Percentiles rank a stretch among this genome's conserved stretches.
Conservation (phyloP, 371 early-diverging fungal genomes). For the Lichtheimia ramosa region DNA sequence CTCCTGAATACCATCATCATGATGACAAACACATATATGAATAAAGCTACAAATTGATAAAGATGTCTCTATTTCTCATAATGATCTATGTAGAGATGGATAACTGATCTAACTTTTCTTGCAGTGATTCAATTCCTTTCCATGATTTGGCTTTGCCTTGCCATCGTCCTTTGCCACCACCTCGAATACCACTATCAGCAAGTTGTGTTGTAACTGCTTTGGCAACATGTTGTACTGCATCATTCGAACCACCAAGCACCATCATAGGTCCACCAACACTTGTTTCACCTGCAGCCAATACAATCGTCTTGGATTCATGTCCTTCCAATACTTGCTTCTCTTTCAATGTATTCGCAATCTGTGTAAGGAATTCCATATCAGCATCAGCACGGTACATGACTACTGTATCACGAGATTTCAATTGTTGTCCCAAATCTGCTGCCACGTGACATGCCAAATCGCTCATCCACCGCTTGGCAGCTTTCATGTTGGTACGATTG, state of each 20-base stretch:
- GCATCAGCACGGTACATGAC: conserved; percentile 60
- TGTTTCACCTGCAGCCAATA: conserved; percentile 53
- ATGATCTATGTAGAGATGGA: not conserved
- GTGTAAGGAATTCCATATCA: conserved; percentile 57
- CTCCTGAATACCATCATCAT: no score
- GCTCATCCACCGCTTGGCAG: conserved; percentile 45
- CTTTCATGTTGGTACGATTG: conserved; percentile 35
- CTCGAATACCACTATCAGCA: conserved; percentile 37
- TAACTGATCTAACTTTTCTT: conserved; percentile 6
- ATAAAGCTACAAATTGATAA: no score
- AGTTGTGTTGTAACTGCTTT: conserved; percentile 34
- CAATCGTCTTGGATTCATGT: conserved; percentile 26
- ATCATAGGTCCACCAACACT: conserved; percentile 57
- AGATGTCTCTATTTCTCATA: no score
- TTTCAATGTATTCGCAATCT: conserved; percentile 32
- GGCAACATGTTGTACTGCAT: conserved; percentile 46
- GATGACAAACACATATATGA: no score
- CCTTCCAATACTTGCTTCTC: conserved; percentile 35
- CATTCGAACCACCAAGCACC: conserved; percentile 44
- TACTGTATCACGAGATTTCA: conserved; percentile 28
- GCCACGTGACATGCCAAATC: conserved; percentile 52
- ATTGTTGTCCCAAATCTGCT: conserved; percentile 28
- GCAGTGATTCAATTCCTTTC: conserved; percentile 43
- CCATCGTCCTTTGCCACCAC: conserved; percentile 66
- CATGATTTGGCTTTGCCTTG: conserved; percentile 66